Evolutionary conservation across 2,329 filamentous ascomycete genomes (phyloP).

Genomic region (Meredithiella fracta): DNA sequence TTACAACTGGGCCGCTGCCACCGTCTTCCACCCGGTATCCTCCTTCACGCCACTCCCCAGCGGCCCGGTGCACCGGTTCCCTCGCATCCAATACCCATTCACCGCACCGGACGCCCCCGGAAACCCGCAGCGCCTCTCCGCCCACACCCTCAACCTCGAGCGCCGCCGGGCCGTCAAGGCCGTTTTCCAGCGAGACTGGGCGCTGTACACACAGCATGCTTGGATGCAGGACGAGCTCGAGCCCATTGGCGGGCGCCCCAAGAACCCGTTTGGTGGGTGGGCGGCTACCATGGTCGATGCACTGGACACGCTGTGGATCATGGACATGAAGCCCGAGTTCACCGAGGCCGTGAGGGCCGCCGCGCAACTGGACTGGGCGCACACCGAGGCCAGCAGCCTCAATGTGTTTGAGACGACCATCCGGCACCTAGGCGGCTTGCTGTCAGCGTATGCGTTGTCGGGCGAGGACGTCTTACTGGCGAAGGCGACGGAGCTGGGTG

Average conservation of each 20-base stretch:
- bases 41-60: constrained; percentile 21
- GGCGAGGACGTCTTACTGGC: constrained; percentile 27
- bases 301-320: constrained; percentile 46
- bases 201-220: constrained; percentile 34
- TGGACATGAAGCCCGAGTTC: constrained; percentile 42
- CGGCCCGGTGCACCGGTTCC: constrained; percentile 18
- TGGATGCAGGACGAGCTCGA: constrained; percentile 37
- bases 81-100: constrained; percentile 25
- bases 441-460: constrained; percentile 35
- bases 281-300: constrained; percentile 43
- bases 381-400: constrained; percentile 26
- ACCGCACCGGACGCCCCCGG: constrained; percentile 17
- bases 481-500: constrained; percentile 35
- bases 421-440: constrained; percentile 34
- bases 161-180: constrained; percentile 26
- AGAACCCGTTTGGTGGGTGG: constrained; percentile 36
- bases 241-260: constrained; percentile 30
- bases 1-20: constrained; percentile 21
- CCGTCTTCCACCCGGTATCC: constrained; percentile 19
- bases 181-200: constrained; percentile 30
- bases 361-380: constrained; percentile 34
- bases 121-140: not conserved
- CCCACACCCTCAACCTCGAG: constrained; percentile 11
- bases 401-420: constrained; percentile 41
- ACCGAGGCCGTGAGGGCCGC: constrained; percentile 33